Percentiles rank a stretch among this genome's conserved stretches.
phyloP scores from a whole-genome alignment of 495 filamentous ascomycete genomes.

The Rhypophila decipiens region DNA sequence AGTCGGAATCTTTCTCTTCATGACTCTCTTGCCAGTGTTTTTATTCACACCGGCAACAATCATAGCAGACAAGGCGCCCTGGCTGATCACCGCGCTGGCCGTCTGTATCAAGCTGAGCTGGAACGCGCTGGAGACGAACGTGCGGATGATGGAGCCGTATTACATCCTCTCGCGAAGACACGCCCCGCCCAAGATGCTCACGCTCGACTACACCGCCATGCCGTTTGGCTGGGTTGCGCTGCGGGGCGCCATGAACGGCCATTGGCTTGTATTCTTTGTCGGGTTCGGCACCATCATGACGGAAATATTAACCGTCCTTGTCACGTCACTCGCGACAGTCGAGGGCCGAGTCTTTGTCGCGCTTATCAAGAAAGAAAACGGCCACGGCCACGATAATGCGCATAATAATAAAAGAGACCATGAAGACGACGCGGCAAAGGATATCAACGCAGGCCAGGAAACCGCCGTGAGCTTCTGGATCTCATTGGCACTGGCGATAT shows the following conservation, averaged over 20 bases:
- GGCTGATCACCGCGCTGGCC: slow-evolving; percentile 56
- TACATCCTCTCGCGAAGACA: slow-evolving; percentile 59
- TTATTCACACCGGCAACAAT: slow-evolving; percentile 49
- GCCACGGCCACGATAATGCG: not conserved
- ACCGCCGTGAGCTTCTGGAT: slow-evolving; percentile 54
- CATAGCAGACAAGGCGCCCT: slow-evolving; percentile 55
- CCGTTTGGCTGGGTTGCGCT: slow-evolving; percentile 60
- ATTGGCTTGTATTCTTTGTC: slow-evolving; percentile 57
- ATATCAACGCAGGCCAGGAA: slow-evolving; percentile 51
- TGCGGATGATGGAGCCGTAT: slow-evolving; percentile 71
- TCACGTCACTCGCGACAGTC: slow-evolving; percentile 54
- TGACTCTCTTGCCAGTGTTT: slow-evolving; percentile 50
- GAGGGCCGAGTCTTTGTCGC: slow-evolving; percentile 49
- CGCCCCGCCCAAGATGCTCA: slow-evolving; percentile 55
- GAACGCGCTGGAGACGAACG: slow-evolving; percentile 61
- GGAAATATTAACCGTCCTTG: slow-evolving; percentile 62
- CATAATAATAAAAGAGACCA: not conserved
- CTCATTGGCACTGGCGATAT: slow-evolving; percentile 48
- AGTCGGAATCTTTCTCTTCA: slow-evolving; percentile 38
- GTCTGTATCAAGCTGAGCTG: slow-evolving; percentile 61
- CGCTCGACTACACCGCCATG: slow-evolving; percentile 65
- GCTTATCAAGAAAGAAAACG: slow-evolving; percentile 5
- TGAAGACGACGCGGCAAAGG: slow-evolving; percentile 7
- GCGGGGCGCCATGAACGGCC: slow-evolving; percentile 53
- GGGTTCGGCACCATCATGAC: slow-evolving; percentile 56